A percentile compares a stretch with the other conserved stretches of the same genome.
phyloP scores from a whole-genome alignment of 164 flowering plant genomes.

The Vitis rotundifolia region DNA sequence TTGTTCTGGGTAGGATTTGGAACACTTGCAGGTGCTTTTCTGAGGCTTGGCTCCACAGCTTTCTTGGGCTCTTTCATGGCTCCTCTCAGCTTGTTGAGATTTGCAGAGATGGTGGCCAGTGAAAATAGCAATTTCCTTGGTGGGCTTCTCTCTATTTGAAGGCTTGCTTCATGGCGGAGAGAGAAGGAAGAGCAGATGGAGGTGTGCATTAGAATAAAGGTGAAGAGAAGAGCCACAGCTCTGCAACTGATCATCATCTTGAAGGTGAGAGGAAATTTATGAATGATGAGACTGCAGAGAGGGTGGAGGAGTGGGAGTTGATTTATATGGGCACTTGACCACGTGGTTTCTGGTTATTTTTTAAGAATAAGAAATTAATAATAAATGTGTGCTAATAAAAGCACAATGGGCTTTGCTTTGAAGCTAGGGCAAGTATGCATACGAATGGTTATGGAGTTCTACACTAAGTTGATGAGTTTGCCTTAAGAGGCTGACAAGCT shows the following conservation, averaged over 20 bases:
- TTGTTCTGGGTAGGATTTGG: slow-evolving; percentile 63
- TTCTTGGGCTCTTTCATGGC: slow-evolving; percentile 43
- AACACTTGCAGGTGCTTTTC: slow-evolving; percentile 45
- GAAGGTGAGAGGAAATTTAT: not conserved
- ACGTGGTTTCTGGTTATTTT: not conserved
- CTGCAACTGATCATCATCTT: slow-evolving; percentile 28
- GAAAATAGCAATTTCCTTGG: slow-evolving; percentile 33
- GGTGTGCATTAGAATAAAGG: slow-evolving; percentile 25
- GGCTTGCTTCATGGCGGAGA: slow-evolving; percentile 11
- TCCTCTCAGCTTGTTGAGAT: slow-evolving; percentile 13
- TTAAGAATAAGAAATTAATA: too few relatives aligned
- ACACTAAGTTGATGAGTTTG: too few relatives aligned
- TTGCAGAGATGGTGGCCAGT: slow-evolving; percentile 14
- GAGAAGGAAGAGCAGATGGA: slow-evolving; percentile 17
- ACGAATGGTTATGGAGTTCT: too few relatives aligned
- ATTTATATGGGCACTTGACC: not conserved
- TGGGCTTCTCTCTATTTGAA: not conserved
- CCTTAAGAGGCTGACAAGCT: too few relatives aligned
- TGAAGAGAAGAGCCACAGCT: slow-evolving; percentile 22
- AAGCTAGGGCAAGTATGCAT: too few relatives aligned
- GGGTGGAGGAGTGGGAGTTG: not conserved
- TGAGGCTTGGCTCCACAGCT: slow-evolving; percentile 56
- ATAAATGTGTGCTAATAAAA: too few relatives aligned
- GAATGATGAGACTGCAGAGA: not conserved
- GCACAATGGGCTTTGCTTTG: too few relatives aligned